Percentiles rank a stretch among this genome's conserved stretches.
Conservation (phyloP, 768 basidiomycete genomes). For the Boletus speciosus region DNA sequence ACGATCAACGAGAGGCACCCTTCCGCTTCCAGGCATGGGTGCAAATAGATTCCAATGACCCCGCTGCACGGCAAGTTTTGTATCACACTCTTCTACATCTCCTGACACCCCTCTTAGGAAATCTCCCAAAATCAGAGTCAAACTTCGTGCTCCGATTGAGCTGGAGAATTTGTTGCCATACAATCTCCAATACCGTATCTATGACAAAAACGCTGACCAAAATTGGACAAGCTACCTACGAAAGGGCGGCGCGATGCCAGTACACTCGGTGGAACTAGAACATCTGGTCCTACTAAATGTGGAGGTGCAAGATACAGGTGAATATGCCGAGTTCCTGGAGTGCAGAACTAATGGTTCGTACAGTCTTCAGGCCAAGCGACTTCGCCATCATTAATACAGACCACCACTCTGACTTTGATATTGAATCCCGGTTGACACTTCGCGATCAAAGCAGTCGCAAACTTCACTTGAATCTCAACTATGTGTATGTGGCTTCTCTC, state of each 20-base stretch:
- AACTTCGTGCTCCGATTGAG: constrained; percentile 89
- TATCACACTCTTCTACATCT: neutral
- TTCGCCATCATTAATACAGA: constrained; percentile 98
- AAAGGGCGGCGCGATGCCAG: constrained; percentile 91
- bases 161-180: constrained; percentile 94
- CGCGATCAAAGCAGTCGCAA: constrained; percentile 73
- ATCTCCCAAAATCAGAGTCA: constrained; percentile 81
- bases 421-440: constrained; percentile 68
- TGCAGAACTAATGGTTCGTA: neutral
- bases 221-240: constrained; percentile 94
- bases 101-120: constrained; percentile 44
- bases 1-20: constrained; percentile 75
- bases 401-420: constrained; percentile 82
- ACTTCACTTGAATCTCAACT: constrained; percentile 81
- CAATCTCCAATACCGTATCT: constrained; percentile 93
- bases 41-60: constrained; percentile 64
- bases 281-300: constrained; percentile 90
- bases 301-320: constrained; percentile 88
- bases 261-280: constrained; percentile 89
- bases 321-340: neutral
- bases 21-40: constrained; percentile 95
- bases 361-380: constrained; percentile 90
- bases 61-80: constrained; percentile 47
- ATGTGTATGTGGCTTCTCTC: constrained; percentile 59
- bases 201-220: constrained; percentile 91